Evolutionary conservation across 495 filamentous ascomycete genomes (phyloP), one percentile per base, ranked within the genome.

Genomic region (Pyrenula aspistea): DNA sequence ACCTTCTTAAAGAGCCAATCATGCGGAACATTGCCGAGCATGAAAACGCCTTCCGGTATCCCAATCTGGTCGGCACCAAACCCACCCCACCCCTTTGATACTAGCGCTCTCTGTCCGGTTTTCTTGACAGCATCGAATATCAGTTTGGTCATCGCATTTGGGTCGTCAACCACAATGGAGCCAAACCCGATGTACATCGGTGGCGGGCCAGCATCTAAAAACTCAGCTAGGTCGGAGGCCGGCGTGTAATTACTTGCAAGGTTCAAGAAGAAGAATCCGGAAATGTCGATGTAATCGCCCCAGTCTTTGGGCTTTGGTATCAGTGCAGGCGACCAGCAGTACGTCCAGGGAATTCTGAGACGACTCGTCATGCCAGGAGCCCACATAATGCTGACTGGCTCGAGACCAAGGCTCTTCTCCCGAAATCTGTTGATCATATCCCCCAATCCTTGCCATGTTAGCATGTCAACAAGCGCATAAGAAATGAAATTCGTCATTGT

Each of bases 101-200:
- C 78, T 0, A 94, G 67, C 2, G 87, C 88, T 21, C 89, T 78
- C 15, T 86, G 81, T 1, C 87, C 87, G 0, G 79, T 73, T 24
- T 73, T 71, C 51, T 77, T 67, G 2, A 91, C 75, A 1, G 86
- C 88, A 22, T 86, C 79, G 36, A 89, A 85, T 2, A 92, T 83
- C 24, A 77, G 73, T 25, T 71, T 73, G 0, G 87, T 91, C 60
- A 92, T 71, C 1, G 64, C 76, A 57, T 83, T 72, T 0, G 84
- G 86, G 57, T 92, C 80, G 55, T 89, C 85, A 0, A 91, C 84
- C 0, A 91, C 87, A 51, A 92, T 92, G 8, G 84, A 88, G 0
- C 88, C 88, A 61, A 92, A 91, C 0, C 88, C 88, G 57, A 91
- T 87, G 58, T 92, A 92, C 0, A 91, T 77, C 0, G 89, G 88